Percentiles rank a stretch among this genome's conserved stretches.
Evolutionary conservation across 495 filamentous ascomycete genomes (phyloP).

Genomic region (Cercophora sp.): DNA sequence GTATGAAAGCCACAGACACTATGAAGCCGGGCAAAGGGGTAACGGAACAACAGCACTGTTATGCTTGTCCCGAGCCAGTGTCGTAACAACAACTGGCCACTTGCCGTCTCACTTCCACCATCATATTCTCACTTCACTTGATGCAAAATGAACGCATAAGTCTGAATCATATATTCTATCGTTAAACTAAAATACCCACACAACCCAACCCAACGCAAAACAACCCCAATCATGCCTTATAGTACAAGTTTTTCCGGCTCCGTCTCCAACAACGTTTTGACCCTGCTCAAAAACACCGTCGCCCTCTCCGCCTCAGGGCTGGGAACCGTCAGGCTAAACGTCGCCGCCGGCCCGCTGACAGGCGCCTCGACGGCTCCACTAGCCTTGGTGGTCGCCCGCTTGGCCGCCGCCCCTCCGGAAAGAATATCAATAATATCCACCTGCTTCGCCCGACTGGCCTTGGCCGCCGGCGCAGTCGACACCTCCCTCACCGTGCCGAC

Average conservation of each 20-base stretch:
- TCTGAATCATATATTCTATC: constrained; percentile 4
- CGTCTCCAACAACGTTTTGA: constrained; percentile 75
- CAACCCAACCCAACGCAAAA: not conserved
- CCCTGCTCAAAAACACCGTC: constrained; percentile 71
- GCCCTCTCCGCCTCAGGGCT: constrained; percentile 76
- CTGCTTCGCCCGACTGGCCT: constrained; percentile 32
- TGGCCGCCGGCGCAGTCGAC: constrained; percentile 22
- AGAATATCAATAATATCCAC: constrained; percentile 79
- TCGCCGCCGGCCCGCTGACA: constrained; percentile 46
- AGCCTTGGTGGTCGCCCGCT: constrained; percentile 12
- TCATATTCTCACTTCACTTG: too few relatives aligned
- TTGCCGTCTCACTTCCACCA: too few relatives aligned
- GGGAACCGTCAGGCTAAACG: constrained; percentile 71
- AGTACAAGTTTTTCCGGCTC: constrained; percentile 78
- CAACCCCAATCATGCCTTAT: constrained; percentile 28
- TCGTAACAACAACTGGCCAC: too few relatives aligned
- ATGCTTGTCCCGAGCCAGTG: too few relatives aligned
- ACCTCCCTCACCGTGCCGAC: constrained; percentile 56
- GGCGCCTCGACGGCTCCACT: not conserved
- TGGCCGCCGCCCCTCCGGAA: constrained; percentile 38
- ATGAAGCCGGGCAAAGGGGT: too few relatives aligned
- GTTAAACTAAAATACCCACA: not conserved
- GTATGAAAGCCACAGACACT: too few relatives aligned
- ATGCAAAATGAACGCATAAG: not conserved
- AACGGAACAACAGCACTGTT: too few relatives aligned